Evolutionary conservation across 495 filamentous ascomycete species (phyloP).

Genomic region (Geopyxis carbonaria): DNA sequence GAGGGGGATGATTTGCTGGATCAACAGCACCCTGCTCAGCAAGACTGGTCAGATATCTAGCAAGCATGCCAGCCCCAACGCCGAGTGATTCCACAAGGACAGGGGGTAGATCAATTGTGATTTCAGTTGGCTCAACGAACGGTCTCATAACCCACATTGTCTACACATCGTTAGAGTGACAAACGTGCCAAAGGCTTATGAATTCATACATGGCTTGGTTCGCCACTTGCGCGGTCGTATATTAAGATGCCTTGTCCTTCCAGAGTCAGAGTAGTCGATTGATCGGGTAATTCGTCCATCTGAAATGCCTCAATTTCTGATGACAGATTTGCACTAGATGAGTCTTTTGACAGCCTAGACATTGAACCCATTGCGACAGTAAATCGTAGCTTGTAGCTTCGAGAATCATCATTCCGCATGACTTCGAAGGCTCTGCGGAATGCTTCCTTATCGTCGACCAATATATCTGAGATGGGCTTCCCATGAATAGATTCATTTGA

Average conservation of each 20-base stretch:
- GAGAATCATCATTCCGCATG: slow-evolving; percentile 82
- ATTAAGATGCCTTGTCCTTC: slow-evolving; percentile 98
- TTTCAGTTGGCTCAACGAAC: slow-evolving; percentile 71
- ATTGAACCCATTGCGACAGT: slow-evolving; percentile 54
- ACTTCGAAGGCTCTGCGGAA: slow-evolving; percentile 70
- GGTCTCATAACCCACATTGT: slow-evolving; percentile 99
- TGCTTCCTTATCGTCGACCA: slow-evolving; percentile 52
- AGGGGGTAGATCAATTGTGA: slow-evolving; percentile 82
- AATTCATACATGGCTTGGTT: slow-evolving; percentile 61
- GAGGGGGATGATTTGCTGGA: slow-evolving; percentile 65
- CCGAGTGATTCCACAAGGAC: slow-evolving; percentile 88
- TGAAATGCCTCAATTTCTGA: slow-evolving; percentile 29
- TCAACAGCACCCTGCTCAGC: slow-evolving; percentile 76
- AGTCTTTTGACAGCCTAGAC: slow-evolving; percentile 37
- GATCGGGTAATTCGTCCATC: slow-evolving; percentile 28
- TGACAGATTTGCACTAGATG: slow-evolving; percentile 10
- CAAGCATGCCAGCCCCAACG: slow-evolving; percentile 84
- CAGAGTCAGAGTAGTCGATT: slow-evolving; percentile 46
- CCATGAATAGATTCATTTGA: slow-evolving; percentile 53
- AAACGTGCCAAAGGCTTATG: slow-evolving; percentile 3
- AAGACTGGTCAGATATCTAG: slow-evolving; percentile 75
- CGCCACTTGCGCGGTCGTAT: slow-evolving; percentile 73
- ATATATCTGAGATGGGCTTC: slow-evolving; percentile 59
- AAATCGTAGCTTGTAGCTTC: slow-evolving; percentile 83
- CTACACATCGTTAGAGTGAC: slow-evolving; percentile 32